These are phyloP conservation scores for Vitis hybrid DNA, from an alignment of 177 flowering plant genomes.

Conservation along the genomic window DNA sequence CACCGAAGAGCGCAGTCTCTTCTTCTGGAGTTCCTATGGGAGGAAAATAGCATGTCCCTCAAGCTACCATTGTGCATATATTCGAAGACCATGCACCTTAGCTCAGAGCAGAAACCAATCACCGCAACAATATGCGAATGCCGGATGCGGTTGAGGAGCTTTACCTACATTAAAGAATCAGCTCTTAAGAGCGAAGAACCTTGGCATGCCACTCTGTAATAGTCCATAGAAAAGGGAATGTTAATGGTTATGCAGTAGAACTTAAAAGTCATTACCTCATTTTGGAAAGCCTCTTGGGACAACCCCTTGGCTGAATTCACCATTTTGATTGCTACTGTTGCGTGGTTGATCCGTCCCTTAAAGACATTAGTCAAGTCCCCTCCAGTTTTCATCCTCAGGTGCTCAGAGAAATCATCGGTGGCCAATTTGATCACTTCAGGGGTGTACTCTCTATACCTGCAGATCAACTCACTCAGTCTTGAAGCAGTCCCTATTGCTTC, in stretches of 20 bases:
- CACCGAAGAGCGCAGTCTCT: conserved; percentile 38
- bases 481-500: conserved; percentile 39
- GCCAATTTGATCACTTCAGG: conserved; percentile 50
- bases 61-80: conserved; percentile 65
- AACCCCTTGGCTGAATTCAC: conserved; percentile 14
- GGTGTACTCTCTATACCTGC: conserved; percentile 43
- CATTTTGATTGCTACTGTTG: conserved; percentile 46
- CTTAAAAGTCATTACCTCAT: conserved; percentile 34
- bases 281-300: conserved; percentile 34
- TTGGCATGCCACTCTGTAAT: too few relatives aligned
- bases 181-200: not conserved
- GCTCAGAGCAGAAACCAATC: conserved; percentile 57
- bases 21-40: conserved; percentile 17
- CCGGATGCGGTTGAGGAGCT: conserved; percentile 30
- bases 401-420: conserved; percentile 49
- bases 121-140: conserved; percentile 56
- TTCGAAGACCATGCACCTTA: conserved; percentile 48
- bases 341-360: conserved; percentile 38
- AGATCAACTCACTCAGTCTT: conserved; percentile 20
- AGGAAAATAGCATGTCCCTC: conserved; percentile 35
- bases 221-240: not conserved
- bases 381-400: conserved; percentile 31
- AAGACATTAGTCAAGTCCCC: conserved; percentile 38
- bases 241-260: not conserved
- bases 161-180: conserved; percentile 35